Base-by-base conservation (phyloP, 345 rosid species). In the Nasturtium officinale region DNA sequence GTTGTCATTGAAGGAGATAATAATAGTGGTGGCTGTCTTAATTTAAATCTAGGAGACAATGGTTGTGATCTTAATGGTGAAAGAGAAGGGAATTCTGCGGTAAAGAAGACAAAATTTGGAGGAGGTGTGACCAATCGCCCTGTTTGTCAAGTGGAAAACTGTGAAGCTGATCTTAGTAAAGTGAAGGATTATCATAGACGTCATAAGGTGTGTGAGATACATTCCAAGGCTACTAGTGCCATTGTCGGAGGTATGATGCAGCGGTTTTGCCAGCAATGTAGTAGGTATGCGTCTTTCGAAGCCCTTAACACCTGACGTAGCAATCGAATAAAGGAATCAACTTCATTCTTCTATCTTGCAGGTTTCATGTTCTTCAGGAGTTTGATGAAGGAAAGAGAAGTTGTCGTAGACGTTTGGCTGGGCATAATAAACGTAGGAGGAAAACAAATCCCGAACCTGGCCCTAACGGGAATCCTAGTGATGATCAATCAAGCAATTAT, bases 381-480 rank as follows among this genome's bases (percentile, higher is more conserved):
- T 96, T 96, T 77, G 98, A 96, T 80, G 99, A 96, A 78, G 99
- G 99, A 8, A 96, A 92, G 87, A 85, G 99, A 85, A 96, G 99
- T 69, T 96, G 99, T 67, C 92, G 99, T 32, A 86, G 98, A 72
- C 98, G 99, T 68, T 81, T 96, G 83, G 99, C 99, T 80, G 98
- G 99, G 17, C 99, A 96, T 77, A 92, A 96, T 78, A 92, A 90
- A 73, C 85, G 99, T 71, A 89, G 99, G 76, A 92, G 97, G 83
- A 96, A 96, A 72, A 90, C 96, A 18, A 90, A 90, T 81, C 98
- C 94, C 1, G 98, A 87, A 21, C 53, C 92, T 72, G 82, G 71
- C 38, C 58, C 77, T 40, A 86, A 73, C 32, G 85, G 85, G 80
- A 90, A 69, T 75, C 73, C 96, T 54, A 83, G 82, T 46, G 90